A percentile compares a stretch with the other conserved stretches of the same genome.
Evolutionary conservation across 345 rosid species (phyloP).

Genomic region (Salix exigua): DNA sequence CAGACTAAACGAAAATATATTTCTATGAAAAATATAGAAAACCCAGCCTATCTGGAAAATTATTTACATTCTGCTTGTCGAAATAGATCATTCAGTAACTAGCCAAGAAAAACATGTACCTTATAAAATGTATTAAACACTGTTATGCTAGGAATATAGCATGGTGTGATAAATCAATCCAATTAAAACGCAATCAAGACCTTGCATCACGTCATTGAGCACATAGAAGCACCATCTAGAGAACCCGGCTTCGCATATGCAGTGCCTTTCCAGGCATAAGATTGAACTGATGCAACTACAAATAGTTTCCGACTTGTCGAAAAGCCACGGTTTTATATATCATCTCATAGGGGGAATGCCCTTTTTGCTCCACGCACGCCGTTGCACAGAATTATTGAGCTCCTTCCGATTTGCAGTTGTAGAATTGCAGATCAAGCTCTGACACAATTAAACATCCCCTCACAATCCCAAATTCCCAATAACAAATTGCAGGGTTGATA

Average conservation of each 20-base stretch:
- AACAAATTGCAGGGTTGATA: no score
- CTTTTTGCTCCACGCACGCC: neutral
- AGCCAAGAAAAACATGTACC: neutral
- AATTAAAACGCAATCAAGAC: neutral
- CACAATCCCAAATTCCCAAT: neutral
- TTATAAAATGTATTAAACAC: neutral
- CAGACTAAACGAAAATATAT: no score
- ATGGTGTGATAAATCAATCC: neutral
- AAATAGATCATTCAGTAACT: neutral
- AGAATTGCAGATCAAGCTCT: neutral
- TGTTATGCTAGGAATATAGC: neutral
- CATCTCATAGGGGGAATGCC: neutral
- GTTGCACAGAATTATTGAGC: neutral
- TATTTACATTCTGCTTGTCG: neutral
- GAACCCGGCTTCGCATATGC: neutral
- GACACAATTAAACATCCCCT: neutral
- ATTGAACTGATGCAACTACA: neutral
- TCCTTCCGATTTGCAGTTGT: neutral
- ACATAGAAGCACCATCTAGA: neutral
- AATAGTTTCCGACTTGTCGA: neutral
- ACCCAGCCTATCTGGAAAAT: neutral
- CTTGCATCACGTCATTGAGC: neutral
- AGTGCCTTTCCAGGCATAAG: neutral
- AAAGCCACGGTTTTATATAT: neutral
- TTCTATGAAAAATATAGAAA: no score